Evolutionary conservation across 202 grass and related monocot species (phyloP), one percentile per base, ranked within the genome.

Genomic region (Schoenoplectus triqueter): DNA sequence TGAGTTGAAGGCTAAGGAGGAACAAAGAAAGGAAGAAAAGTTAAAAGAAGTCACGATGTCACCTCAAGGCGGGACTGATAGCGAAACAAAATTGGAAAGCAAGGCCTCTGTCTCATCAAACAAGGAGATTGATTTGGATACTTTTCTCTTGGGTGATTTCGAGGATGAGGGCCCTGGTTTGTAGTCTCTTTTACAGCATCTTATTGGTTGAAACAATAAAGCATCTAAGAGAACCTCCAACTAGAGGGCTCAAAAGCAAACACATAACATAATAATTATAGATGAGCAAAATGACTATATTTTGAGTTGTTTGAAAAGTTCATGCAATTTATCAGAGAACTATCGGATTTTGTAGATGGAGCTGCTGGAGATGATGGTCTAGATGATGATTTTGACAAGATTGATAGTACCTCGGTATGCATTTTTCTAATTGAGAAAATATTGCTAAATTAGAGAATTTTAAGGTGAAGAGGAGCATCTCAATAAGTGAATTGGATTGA

Each of bases 311-410:
- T 6, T 77, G 50, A 40, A 54, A 73, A 40, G 21, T 8, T 7
- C 52, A 49, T 84, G 46, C 20, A 83, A 52, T 60, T 87, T 44
- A 71, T 72, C 8, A 51, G 72, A 56, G 73, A 64, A 2, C 41
- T 82, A 81, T 87, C 78, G 41, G 17, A 87, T 72, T 65, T 14
- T 62, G 85, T 64, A 86, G 51, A 89, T 86, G 46, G 73, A 95
- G 91, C 89, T 91, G 93, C 2, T 95, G 91, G 74, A 54, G 87
- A 87, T 80, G 88, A 89, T 87, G 89, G 41, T 46, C 80, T 95
- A 80, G 95, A 95, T 61, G 93, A 96, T 74, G 91, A 99, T 85
- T 94, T 99, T 9, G 90, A 94, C 84, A 99, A 91, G 88, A 95
- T 95, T 88, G 93, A 90, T 71, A 84, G 73, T 14, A 8, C 90